Conservation (phyloP, 371 early-diverging fungal species). For the Syncephalastrum contaminatum region DNA sequence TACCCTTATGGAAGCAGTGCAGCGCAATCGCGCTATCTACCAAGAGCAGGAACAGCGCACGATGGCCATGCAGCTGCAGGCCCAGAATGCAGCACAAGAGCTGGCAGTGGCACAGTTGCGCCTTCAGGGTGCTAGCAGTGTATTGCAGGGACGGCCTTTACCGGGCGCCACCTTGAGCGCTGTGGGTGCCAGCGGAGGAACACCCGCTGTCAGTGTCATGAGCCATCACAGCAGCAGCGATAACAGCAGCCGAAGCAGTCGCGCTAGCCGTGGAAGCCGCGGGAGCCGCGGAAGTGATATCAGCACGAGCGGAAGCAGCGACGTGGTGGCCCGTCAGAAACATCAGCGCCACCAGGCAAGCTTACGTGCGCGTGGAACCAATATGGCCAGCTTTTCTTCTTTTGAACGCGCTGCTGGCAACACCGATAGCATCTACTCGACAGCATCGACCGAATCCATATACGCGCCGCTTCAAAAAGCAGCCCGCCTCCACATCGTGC, state of each 20-base stretch:
- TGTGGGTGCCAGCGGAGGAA: conserved; percentile 1
- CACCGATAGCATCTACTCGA: conserved; percentile 1
- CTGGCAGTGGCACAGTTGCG: conserved; percentile 29
- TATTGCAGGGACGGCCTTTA: neutral
- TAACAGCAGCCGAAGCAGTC: conserved; percentile 17
- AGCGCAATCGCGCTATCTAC: conserved; percentile 21
- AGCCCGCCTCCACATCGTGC: neutral
- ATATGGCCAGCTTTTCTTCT: too few relatives aligned
- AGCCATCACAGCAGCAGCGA: conserved; percentile 4
- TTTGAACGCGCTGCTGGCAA: too few relatives aligned
- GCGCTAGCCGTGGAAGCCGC: conserved; percentile 11
- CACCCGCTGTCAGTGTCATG: conserved; percentile 5
- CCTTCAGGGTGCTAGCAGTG: conserved; percentile 15
- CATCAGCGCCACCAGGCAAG: too few relatives aligned
- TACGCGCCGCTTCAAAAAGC: neutral
- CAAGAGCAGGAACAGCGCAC: conserved; percentile 20
- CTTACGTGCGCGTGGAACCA: too few relatives aligned
- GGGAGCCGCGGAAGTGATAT: neutral
- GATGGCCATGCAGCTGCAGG: conserved; percentile 22
- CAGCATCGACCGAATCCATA: neutral
- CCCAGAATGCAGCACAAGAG: conserved; percentile 28
- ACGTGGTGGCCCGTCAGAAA: too few relatives aligned
- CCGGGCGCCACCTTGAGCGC: conserved; percentile 12
- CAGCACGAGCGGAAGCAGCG: too few relatives aligned
- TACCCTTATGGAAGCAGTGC: conserved; percentile 19